Evolutionary conservation across 768 basidiomycete species (phyloP).

Genomic region (Macrolepiota albuminosa): DNA sequence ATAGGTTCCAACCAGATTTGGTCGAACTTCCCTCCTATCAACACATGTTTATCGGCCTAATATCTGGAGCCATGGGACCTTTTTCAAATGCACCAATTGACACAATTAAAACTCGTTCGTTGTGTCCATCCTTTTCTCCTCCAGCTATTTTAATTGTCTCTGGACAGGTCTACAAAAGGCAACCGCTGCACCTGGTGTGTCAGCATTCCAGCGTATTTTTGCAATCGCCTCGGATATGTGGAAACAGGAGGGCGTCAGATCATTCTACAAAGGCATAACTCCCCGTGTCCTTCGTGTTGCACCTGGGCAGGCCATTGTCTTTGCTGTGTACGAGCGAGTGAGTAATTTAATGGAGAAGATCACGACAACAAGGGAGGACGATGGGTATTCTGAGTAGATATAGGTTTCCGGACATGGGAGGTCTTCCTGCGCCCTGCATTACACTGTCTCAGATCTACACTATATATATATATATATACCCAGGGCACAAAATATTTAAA

Average conservation of each 20-base stretch:
- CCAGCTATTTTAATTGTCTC: neutral
- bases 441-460: neutral
- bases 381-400: conserved; percentile 60
- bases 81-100: conserved; percentile 97
- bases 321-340: conserved; percentile 94
- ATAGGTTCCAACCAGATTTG: conserved; percentile 73
- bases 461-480: conserved; percentile 2
- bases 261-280: conserved; percentile 99
- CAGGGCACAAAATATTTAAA: neutral
- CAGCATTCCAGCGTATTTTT: conserved; percentile 74
- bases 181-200: conserved; percentile 64
- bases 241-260: conserved; percentile 77
- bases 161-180: conserved; percentile 78
- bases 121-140: neutral
- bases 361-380: conserved; percentile 50
- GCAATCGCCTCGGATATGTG: conserved; percentile 92
- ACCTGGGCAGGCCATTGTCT: conserved; percentile 95
- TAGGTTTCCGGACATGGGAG: neutral
- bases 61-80: conserved; percentile 97
- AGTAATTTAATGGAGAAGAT: conserved; percentile 69
- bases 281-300: conserved; percentile 95
- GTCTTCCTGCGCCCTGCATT: neutral
- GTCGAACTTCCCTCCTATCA: conserved; percentile 88
- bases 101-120: conserved; percentile 90
- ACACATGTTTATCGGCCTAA: conserved; percentile 90